Evolutionary conservation across 805 yeast species (phyloP), one percentile per base, ranked within the genome.

Genomic region (Metschnikowia lochheadii): DNA sequence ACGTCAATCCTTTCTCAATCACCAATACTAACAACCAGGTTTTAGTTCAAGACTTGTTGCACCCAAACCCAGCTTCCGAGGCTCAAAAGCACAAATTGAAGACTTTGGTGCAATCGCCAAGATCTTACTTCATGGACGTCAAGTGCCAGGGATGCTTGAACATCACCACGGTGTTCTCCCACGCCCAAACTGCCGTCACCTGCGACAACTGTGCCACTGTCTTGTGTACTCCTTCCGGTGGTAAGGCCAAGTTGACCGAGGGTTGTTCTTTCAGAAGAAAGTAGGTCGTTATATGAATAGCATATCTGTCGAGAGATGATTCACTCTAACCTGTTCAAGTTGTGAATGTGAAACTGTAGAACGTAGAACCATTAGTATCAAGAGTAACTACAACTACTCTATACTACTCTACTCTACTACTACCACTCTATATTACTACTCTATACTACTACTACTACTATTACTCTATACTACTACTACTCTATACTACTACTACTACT

Each of bases 1-100:
- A n/a, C n/a, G 20, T 20, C 6, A 20, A 3, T 20, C 21, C 23
- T 21, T 5, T 5, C 23, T 21, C 6, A 20, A 23, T 23, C 26
- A 23, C 10, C 29, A 29, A 13, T 57, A 57, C 61, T 57, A 57
- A 56, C 58, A 18, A 23, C 8, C 49, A 56, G 75, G 75, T 70
- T 67, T 70, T 70, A 68, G 74, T 69, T 63, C 70, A 69, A 62
- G 75, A 70, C 66, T 69, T 70, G 62, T 70, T 70, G 63, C 66
- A 70, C 69, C 75, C 75, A 51, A 58, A 59, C 60, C 64, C 72
- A 51, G 69, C 68, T 52, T 56, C 73, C 40, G 74, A 69, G 62
- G 68, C 69, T 52, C 66, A 65, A 50, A 58, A 66, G 59, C 67
- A 70, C 65, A 70, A 70, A 54, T 63, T 66, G 62, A 70, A 70